A percentile compares a stretch with the other conserved stretches of the same genome.
Evolutionary conservation across 2,329 filamentous ascomycete species (phyloP).

Genomic region (Exophiala bonariae): DNA sequence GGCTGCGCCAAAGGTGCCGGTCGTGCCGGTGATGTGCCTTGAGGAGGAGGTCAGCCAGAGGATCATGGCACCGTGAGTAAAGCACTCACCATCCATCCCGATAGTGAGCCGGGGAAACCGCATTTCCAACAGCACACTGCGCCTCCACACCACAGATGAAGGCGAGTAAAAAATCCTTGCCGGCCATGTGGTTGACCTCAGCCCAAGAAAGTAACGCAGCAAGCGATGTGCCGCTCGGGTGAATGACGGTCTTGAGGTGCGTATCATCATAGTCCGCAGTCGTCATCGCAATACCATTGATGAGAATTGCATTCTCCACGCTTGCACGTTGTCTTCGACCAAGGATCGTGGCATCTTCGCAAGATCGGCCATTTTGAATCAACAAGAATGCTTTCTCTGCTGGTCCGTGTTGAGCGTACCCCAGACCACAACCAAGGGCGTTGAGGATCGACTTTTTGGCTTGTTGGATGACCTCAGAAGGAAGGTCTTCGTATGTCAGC

Average conservation of each 20-base stretch:
- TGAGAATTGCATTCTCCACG: constrained; percentile 45
- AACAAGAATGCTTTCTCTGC: constrained; percentile 6
- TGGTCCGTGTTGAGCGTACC: constrained; percentile 5
- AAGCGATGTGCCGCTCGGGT: constrained; percentile 53
- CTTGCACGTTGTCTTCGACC: constrained; percentile 4
- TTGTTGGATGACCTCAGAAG: constrained; percentile 8
- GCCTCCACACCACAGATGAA: constrained; percentile 54
- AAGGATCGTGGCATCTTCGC: constrained; percentile 5
- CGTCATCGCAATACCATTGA: constrained; percentile 57
- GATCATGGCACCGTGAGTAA: too few relatives aligned
- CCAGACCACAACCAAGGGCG: constrained; percentile 11
- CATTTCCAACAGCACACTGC: constrained; percentile 52
- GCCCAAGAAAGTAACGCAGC: constrained; percentile 51
- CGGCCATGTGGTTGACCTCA: constrained; percentile 41
- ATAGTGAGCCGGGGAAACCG: constrained; percentile 56
- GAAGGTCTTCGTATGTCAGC: constrained; percentile 13
- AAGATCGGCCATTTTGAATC: neutral
- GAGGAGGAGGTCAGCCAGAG: neutral
- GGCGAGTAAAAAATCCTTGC: constrained; percentile 51
- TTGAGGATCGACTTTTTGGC: constrained; percentile 16
- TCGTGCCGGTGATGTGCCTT: constrained; percentile 52
- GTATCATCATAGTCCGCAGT: constrained; percentile 60
- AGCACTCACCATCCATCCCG: constrained; percentile 51
- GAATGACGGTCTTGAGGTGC: constrained; percentile 56
- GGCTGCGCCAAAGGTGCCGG: constrained; percentile 54